Percentiles rank a stretch among this genome's conserved stretches.
phyloP scores from a whole-genome alignment of 257 asterid genomes.

The Asclepias syriaca region DNA sequence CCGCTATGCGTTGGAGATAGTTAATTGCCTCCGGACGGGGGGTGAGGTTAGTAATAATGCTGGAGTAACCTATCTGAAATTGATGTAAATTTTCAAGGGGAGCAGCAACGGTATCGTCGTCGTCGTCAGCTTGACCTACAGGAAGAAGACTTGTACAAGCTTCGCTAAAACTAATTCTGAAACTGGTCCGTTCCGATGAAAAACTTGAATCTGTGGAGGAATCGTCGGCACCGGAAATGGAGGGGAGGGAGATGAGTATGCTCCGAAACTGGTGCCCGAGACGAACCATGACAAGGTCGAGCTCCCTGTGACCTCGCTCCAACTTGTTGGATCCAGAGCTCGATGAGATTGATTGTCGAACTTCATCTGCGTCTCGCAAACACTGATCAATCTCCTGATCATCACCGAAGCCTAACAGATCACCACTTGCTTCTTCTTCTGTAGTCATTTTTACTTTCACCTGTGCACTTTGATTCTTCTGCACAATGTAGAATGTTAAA shows the following conservation, averaged over 20 bases:
- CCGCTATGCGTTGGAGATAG: neutral
- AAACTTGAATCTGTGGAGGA: neutral
- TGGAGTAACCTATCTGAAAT: neutral
- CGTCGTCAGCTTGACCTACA: neutral
- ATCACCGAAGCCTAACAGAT: conserved; percentile 40
- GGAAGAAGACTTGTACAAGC: neutral
- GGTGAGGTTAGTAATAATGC: neutral
- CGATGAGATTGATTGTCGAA: conserved; percentile 32
- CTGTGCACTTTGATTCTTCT: neutral
- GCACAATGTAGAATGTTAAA: neutral
- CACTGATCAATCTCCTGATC: conserved; percentile 68
- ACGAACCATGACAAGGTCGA: neutral
- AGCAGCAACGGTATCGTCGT: neutral
- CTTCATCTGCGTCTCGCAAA: conserved; percentile 57
- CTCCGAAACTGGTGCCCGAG: neutral
- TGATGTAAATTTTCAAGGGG: neutral
- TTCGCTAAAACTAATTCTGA: neutral
- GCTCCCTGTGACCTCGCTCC: neutral
- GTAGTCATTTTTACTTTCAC: neutral
- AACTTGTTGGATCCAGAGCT: neutral
- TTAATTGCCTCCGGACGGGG: neutral
- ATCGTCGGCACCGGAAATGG: neutral
- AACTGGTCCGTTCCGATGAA: neutral
- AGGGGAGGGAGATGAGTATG: neutral
- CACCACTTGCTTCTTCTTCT: conserved; percentile 43